These are phyloP conservation scores for Saccharomycopsis sp. DNA, from an alignment of 805 yeast genomes.

Conservation along the genomic window DNA sequence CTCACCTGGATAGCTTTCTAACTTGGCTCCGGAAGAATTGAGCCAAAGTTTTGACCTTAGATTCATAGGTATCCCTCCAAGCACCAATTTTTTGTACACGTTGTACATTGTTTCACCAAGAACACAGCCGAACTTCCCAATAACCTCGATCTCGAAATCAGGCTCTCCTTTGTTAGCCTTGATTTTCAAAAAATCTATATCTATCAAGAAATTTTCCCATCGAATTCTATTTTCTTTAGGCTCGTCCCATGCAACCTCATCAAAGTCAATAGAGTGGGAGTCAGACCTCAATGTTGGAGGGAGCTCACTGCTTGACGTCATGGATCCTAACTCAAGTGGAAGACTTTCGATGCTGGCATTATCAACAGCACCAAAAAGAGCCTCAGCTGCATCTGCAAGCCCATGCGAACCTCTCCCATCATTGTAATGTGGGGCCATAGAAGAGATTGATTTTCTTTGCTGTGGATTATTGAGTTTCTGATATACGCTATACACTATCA, in stretches of 20 bases:
- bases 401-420: no score
- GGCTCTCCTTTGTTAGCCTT: no score
- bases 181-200: not conserved
- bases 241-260: no score
- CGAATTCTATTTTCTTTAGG: no score
- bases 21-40: conserved; percentile 44
- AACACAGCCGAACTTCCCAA: conserved; percentile 1
- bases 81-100: conserved; percentile 31
- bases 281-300: not conserved
- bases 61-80: conserved; percentile 40
- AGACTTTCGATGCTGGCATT: not conserved
- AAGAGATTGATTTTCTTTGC: no score
- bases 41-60: conserved; percentile 43
- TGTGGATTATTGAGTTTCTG: no score
- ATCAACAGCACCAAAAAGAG: not conserved
- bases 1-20: conserved; percentile 37
- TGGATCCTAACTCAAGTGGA: not conserved
- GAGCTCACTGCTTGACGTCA: not conserved
- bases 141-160: not conserved
- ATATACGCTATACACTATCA: no score
- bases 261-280: not conserved
- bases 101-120: conserved; percentile 19
- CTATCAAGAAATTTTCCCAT: conserved; percentile 4
- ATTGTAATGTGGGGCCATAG: no score
- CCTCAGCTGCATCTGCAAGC: no score